A percentile compares a stretch with the other conserved stretches of the same genome.
Evolutionary conservation across 306 rosid species (phyloP).

Genomic region (Lablab purpureus): DNA sequence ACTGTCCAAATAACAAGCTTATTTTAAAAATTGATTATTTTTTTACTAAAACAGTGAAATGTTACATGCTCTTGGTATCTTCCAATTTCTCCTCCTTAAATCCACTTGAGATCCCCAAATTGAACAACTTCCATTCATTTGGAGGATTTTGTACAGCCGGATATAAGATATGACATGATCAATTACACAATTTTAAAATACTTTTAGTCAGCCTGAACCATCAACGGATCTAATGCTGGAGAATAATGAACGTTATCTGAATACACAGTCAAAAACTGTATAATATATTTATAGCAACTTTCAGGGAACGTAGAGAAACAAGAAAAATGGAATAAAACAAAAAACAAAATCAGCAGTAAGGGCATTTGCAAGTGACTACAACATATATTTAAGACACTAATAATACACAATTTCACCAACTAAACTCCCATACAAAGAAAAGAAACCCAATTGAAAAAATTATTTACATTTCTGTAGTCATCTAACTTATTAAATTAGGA

Average conservation of each 20-base stretch:
- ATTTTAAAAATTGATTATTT: too few species aligned
- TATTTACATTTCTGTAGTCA: conserved; percentile 9
- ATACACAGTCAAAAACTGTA: background rate
- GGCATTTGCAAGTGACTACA: background rate
- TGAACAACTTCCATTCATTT: conserved; percentile 15
- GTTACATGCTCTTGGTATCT: background rate
- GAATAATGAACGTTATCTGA: background rate
- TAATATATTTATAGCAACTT: conserved; percentile 1
- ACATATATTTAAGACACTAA: conserved; percentile 19
- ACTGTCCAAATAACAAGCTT: too few species aligned
- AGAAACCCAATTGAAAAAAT: conserved; percentile 6
- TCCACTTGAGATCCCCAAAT: conserved; percentile 21
- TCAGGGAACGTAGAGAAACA: conserved; percentile 4
- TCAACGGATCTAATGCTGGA: conserved; percentile 5
- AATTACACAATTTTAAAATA: conserved; percentile 12
- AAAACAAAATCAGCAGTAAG: conserved; percentile 1
- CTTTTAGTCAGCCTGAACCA: conserved; percentile 20
- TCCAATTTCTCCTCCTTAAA: conserved; percentile 9
- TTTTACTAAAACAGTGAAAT: background rate
- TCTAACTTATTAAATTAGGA: conserved; percentile 28
- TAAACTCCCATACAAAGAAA: conserved; percentile 25
- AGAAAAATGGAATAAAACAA: conserved; percentile 25
- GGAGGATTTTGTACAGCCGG: conserved; percentile 16
- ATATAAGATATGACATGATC: background rate
- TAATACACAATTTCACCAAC: conserved; percentile 8